Percentiles rank a stretch among this genome's conserved stretches.
phyloP scores from a whole-genome alignment of 2,329 filamentous ascomycete genomes.

The Trichoderma sp. region DNA sequence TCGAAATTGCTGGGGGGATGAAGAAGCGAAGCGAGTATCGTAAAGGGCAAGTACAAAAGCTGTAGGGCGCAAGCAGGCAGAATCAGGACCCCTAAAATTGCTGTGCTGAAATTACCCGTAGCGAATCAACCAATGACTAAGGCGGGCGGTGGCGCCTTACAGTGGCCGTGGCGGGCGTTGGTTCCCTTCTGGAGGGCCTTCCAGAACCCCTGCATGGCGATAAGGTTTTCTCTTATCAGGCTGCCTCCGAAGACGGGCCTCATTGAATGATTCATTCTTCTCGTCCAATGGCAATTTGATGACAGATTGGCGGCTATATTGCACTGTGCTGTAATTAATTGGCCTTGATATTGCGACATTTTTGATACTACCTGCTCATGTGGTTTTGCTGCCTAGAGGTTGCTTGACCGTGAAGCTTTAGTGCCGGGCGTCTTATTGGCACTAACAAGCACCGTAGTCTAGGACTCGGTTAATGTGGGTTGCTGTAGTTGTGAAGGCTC shows the following conservation, averaged over 20 bases:
- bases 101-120: not conserved
- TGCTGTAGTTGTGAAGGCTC: not conserved
- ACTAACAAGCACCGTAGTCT: not conserved
- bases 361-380: not conserved
- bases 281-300: not conserved
- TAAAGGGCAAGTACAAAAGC: not conserved
- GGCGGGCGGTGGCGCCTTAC: constrained; percentile 4
- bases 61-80: not conserved
- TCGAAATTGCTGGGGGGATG: not conserved
- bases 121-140: not conserved
- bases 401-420: not conserved
- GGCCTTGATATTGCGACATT: not conserved
- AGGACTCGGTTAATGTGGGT: not conserved
- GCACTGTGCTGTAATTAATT: not conserved
- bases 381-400: not conserved
- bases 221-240: not conserved
- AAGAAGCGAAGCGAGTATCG: not conserved
- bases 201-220: constrained; percentile 3
- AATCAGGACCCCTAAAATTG: not conserved
- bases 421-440: not conserved
- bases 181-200: not conserved
- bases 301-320: not conserved
- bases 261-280: not conserved
- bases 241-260: not conserved
- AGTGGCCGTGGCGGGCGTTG: not conserved